Evolutionary conservation across 352 stramenopile genomes (phyloP).

Genomic region (Phytophthora brassicae): DNA sequence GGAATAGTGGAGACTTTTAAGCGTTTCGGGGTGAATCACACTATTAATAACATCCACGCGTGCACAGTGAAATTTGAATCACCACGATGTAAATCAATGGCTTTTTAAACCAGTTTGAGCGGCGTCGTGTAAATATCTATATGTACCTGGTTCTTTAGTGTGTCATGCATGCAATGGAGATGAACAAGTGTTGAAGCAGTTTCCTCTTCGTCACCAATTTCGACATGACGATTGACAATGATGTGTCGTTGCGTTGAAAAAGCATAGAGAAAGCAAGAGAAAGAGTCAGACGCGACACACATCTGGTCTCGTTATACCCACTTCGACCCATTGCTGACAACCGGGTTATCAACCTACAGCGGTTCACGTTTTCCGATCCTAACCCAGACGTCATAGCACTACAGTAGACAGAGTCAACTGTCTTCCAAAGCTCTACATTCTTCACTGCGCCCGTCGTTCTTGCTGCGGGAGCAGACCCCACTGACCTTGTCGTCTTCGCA

Average conservation of each 20-base stretch:
- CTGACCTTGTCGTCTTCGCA: constrained; percentile 17
- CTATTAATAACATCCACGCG: too few species aligned
- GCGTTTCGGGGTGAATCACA: constrained; percentile 23
- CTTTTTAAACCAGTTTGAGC: too few species aligned
- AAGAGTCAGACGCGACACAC: too few species aligned
- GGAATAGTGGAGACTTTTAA: constrained; percentile 14
- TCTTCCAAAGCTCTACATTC: not conserved
- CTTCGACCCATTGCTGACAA: too few species aligned
- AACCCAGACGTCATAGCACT: not conserved
- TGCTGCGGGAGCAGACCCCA: constrained; percentile 25
- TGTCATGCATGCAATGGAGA: not conserved
- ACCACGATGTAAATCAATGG: too few species aligned
- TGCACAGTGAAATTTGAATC: too few species aligned
- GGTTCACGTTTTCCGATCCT: too few species aligned
- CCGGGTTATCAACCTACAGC: too few species aligned
- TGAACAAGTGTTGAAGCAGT: constrained; percentile 2
- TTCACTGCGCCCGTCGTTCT: constrained; percentile 19
- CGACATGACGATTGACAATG: not conserved
- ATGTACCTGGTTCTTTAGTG: too few species aligned
- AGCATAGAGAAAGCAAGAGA: not conserved
- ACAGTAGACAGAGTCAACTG: constrained; percentile 1
- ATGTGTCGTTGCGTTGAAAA: not conserved
- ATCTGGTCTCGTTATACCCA: too few species aligned
- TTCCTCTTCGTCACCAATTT: not conserved
- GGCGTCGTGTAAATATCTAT: too few species aligned